Conservation (phyloP, 2,329 filamentous ascomycete genomes). For the Verticillium dahliae region DNA sequence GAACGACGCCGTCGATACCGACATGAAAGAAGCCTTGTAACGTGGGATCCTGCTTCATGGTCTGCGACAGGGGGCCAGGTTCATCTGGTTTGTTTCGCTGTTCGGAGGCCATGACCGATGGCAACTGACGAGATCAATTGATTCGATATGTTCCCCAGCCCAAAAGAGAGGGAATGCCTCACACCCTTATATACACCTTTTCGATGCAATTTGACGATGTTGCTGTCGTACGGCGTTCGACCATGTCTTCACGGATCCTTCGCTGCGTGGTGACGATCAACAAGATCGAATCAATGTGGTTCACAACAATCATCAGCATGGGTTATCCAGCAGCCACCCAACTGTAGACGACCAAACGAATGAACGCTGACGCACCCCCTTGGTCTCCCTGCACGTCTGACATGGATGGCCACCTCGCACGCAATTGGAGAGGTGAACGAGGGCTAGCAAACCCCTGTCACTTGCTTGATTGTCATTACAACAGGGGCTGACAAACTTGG, state of each 20-base stretch:
- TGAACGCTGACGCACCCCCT: background rate
- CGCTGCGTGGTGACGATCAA: too few species aligned
- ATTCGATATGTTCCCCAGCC: background rate
- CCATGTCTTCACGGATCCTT: too few species aligned
- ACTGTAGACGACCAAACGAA: background rate
- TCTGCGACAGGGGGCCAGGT: background rate
- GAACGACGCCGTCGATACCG: background rate
- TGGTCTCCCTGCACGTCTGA: background rate
- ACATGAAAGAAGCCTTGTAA: background rate
- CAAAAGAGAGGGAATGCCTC: too few species aligned
- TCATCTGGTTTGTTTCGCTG: background rate
- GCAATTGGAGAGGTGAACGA: background rate
- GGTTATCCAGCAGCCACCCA: too few species aligned
- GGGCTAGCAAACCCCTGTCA: background rate
- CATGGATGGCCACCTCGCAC: background rate
- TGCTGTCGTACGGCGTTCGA: background rate
- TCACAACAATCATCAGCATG: too few species aligned
- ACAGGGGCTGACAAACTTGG: background rate
- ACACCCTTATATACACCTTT: too few species aligned
- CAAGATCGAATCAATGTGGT: too few species aligned
- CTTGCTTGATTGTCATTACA: background rate
- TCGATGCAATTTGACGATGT: background rate
- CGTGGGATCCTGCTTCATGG: background rate
- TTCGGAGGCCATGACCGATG: background rate
- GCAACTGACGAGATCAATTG: background rate